These are phyloP conservation scores for Scorias spongiosa DNA, from an alignment of 2,329 filamentous ascomycete species.

Conservation along the genomic window DNA sequence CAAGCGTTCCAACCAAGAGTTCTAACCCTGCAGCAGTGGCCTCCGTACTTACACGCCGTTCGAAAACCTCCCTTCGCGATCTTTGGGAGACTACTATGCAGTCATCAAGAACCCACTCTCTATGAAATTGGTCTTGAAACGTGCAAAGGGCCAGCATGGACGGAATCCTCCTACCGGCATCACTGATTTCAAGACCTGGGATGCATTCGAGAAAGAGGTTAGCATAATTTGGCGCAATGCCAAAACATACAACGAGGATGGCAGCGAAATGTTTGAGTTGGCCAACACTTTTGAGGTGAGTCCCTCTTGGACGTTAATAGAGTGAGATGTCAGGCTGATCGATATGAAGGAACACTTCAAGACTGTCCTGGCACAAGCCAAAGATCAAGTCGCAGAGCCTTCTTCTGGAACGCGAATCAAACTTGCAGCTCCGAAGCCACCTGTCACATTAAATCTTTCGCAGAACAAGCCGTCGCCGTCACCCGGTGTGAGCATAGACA, in stretches of 20 bases:
- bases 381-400: slow-evolving; percentile 56
- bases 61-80: slow-evolving; percentile 58
- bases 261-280: slow-evolving; percentile 65
- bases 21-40: slow-evolving; percentile 27
- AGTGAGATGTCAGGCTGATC: not conserved
- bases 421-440: slow-evolving; percentile 36
- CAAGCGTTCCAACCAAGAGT: not conserved
- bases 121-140: slow-evolving; percentile 61
- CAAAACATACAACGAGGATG: slow-evolving; percentile 80
- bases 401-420: slow-evolving; percentile 58
- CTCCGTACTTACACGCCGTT: slow-evolving; percentile 61
- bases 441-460: slow-evolving; percentile 24
- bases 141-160: slow-evolving; percentile 57
- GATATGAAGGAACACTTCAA: slow-evolving; percentile 49
- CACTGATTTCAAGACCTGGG: slow-evolving; percentile 70
- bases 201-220: slow-evolving; percentile 62
- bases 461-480: slow-evolving; percentile 19
- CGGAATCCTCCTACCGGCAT: slow-evolving; percentile 43
- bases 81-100: slow-evolving; percentile 72
- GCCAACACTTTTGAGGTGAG: slow-evolving; percentile 65
- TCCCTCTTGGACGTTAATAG: slow-evolving; percentile 1
- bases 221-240: slow-evolving; percentile 79
- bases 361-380: slow-evolving; percentile 54
- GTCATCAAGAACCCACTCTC: slow-evolving; percentile 70
- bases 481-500: slow-evolving; percentile 38